Base-by-base conservation (phyloP, 805 yeast species). In the Nakazawaea laoshanensis region DNA sequence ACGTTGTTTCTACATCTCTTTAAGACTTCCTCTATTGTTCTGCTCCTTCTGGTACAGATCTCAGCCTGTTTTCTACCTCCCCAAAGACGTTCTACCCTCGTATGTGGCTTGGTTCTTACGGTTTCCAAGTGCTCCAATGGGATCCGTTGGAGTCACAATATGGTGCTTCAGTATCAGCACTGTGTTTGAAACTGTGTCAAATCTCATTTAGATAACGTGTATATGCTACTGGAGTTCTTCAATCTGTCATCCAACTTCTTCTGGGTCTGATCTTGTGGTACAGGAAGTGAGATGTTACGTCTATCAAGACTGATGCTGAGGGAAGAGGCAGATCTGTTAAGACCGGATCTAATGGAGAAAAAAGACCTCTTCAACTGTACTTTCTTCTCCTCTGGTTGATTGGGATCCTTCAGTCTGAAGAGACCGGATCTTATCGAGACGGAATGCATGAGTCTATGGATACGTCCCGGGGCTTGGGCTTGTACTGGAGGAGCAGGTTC, bases 91-190 rank as follows among this genome's bases (percentile, higher is more conserved):
- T 14, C 61, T 82, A 23, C 94, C 92, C 0, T 40, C 55, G 33
- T 51, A 56, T 21, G 48, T 77, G 7, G 74, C 75, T 39, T 70
- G 77, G 66, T 33, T 65, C 2, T 50, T 82, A 30, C 67, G 82
- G n/a, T 56, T 80, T 29, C 86, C 88, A 1, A 69, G 73, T 32
- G 67, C 78, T n/a, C 67, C 70, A 1, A 49, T 55, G 13, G 85
- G 86, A 9, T 67, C 80, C 0, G 61, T 80, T 13, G 81, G 85
- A 1, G 64, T 73, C 28, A 62, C 72, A 5, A 55, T 64, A 4
- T 74, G 80, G 83, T 62, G 70, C 53, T 69, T 63, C 44, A 55
- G 55, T 15, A 13, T 53, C 19, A 41, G 39, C 24, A 22, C 39
- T 3, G 22, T 42, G 7, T 33, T 42, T 7, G 17, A 19, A 5